A percentile compares a stretch with the other conserved stretches of the same genome.
Evolutionary conservation across 305 asterid species (phyloP).

Genomic region (Fraxinus platypoda): DNA sequence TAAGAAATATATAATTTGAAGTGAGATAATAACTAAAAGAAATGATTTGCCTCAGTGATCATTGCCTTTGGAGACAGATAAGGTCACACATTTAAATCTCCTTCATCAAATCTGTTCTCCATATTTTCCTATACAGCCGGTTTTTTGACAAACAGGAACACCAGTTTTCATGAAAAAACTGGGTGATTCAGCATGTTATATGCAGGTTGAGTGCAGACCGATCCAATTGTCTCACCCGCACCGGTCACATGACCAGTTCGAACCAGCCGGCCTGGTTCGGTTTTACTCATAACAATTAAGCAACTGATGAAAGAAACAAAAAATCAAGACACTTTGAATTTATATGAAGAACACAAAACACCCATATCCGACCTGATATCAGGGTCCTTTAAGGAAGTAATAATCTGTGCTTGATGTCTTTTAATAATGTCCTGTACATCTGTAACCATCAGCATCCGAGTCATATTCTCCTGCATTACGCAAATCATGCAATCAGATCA

Average conservation of each 20-base stretch:
- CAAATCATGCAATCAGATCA: constrained; percentile 28
- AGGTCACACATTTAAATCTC: neutral
- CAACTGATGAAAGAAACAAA: neutral
- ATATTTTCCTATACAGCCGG: neutral
- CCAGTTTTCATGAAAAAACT: neutral
- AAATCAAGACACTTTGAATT: neutral
- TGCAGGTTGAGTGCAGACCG: neutral
- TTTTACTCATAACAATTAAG: neutral
- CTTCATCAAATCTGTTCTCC: neutral
- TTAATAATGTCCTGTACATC: constrained; percentile 96
- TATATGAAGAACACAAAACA: constrained; percentile 25
- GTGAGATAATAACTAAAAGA: neutral
- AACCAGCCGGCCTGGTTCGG: neutral
- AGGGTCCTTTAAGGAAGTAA: constrained; percentile 97
- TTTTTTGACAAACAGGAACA: neutral
- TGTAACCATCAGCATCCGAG: constrained; percentile 98
- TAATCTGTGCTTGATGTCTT: constrained; percentile 99
- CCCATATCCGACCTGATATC: constrained; percentile 74
- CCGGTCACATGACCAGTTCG: neutral
- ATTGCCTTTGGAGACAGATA: neutral
- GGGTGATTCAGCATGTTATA: neutral
- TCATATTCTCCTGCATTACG: constrained; percentile 91
- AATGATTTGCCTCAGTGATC: neutral
- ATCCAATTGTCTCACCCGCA: neutral
- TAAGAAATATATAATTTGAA: neutral